Conservation (phyloP, 352 stramenopile species). For the Globisporangium cederbergense region DNA sequence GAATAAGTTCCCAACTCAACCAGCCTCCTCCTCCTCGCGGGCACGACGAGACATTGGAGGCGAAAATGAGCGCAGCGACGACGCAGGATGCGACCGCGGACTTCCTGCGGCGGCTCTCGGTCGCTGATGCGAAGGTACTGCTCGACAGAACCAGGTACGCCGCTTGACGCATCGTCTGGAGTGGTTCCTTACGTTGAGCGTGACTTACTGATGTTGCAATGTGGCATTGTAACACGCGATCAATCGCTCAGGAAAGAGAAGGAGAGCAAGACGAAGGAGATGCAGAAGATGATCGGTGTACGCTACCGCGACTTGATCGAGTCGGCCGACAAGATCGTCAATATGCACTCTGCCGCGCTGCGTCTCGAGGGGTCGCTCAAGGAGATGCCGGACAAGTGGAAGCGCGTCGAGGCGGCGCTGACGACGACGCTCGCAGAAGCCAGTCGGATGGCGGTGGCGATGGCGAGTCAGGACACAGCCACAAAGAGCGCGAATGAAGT, state of each 20-base stretch:
- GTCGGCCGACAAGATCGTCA: constrained; percentile 91
- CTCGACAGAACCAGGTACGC: constrained; percentile 68
- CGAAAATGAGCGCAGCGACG: constrained; percentile 8
- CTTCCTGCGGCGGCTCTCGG: constrained; percentile 73
- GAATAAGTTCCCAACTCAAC: too few relatives aligned
- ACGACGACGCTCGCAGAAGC: constrained; percentile 24
- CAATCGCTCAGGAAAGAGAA: constrained; percentile 61
- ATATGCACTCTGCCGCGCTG: constrained; percentile 87
- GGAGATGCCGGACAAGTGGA: constrained; percentile 85
- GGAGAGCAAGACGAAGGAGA: constrained; percentile 85
- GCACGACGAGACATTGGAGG: neutral
- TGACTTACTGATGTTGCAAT: neutral
- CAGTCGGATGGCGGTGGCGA: constrained; percentile 21
- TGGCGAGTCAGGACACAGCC: neutral
- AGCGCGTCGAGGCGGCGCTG: constrained; percentile 49
- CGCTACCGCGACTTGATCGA: constrained; percentile 92
- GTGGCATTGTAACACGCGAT: neutral
- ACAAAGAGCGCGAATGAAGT: neutral
- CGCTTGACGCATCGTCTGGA: neutral
- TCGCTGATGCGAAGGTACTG: constrained; percentile 82
- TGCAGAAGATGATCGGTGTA: constrained; percentile 92
- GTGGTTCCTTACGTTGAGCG: neutral
- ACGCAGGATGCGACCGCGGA: constrained; percentile 25
- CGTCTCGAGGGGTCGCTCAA: constrained; percentile 76
- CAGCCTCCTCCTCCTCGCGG: too few relatives aligned